Evolutionary conservation across 208 protist species (phyloP).

Genomic region (Strigomonas culicis): DNA sequence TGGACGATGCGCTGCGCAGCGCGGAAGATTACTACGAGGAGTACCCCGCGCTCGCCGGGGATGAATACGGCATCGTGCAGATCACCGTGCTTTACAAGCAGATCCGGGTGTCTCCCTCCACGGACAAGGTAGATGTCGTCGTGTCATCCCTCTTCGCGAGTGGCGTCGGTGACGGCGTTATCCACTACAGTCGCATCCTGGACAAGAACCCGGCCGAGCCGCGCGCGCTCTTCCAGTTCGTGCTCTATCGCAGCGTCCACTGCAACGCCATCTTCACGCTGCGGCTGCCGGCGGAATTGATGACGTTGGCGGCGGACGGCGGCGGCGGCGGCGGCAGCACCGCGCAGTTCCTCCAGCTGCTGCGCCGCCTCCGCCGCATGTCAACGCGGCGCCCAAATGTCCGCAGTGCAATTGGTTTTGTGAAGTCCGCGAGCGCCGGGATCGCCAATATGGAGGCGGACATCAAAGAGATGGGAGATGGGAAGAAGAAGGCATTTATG

Average conservation of each 20-base stretch:
- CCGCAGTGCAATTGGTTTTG: constrained; percentile 47
- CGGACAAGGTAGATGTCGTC: constrained; percentile 50
- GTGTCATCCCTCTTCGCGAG: constrained; percentile 73
- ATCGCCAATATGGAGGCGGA: constrained; percentile 49
- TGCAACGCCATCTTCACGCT: constrained; percentile 45
- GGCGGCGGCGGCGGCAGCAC: constrained; percentile 18
- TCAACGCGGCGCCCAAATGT: constrained; percentile 53
- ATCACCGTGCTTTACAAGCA: constrained; percentile 70
- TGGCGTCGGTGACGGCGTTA: constrained; percentile 56
- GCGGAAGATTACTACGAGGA: constrained; percentile 12
- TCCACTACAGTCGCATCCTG: constrained; percentile 76
- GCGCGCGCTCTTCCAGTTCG: constrained; percentile 68
- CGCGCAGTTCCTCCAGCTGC: constrained; percentile 34
- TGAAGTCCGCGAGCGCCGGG: constrained; percentile 37
- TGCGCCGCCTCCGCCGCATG: constrained; percentile 51
- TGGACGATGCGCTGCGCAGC: constrained; percentile 32
- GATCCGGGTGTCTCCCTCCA: constrained; percentile 28
- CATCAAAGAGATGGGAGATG: constrained; percentile 27
- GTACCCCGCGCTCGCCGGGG: neutral
- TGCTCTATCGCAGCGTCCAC: constrained; percentile 55
- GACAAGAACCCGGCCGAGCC: constrained; percentile 85
- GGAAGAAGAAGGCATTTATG: constrained; percentile 28
- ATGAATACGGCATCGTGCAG: constrained; percentile 67
- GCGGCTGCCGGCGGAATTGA: neutral
- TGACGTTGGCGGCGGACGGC: neutral